Evolutionary conservation across 495 filamentous ascomycete genomes (phyloP), one percentile per base, ranked within the genome.

Genomic region (Aspergillus sclerotiicarbonarius): DNA sequence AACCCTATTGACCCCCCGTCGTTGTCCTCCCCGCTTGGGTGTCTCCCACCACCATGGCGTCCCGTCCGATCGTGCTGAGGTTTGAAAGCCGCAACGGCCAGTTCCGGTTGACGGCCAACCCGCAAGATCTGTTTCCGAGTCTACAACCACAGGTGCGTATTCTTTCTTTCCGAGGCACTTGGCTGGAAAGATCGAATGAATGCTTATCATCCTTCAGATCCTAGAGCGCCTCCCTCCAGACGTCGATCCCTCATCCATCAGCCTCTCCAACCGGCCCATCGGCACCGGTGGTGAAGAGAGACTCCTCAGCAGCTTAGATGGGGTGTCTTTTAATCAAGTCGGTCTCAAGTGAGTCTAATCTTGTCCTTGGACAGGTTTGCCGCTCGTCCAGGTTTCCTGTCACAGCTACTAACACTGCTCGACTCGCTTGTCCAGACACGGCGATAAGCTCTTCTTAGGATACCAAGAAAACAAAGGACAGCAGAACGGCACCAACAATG

Each of bases 391-490:
- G 16, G 18, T 29, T 54, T 54, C 47, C 16, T 8, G 39, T 51
- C 10, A 33, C 37, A 52, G 43, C 43, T 25, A 31, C 58, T 63
- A 48, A 67, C 18, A 18, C 33, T 30, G 39, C 41, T 13, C 25
- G 43, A 41, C 31, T 30, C 10, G 47, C 30, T 37, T n/a, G 37
- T 41, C 10, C 52, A 97, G 91, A 51, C 90, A 99, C 70, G 94
- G 94, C 39, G 92, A 96, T 62, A 84, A 95, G 61, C 82, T 99
- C 30, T 99, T 87, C 70, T 68, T 98, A 57, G 87, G 82, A 56
- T 99, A 95, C 73, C 71, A 82, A 63, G 80, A 87, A 63, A 71
- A 79, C 31, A 55, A 76, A 13, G 58, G 73, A 25, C 54, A 73
- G 16, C 73, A 80, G 19, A 87, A 88, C 64, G 73, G 82, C 54